Evolutionary conservation across 2,329 filamentous ascomycete species (phyloP).

Genomic region (Curvularia sp.): DNA sequence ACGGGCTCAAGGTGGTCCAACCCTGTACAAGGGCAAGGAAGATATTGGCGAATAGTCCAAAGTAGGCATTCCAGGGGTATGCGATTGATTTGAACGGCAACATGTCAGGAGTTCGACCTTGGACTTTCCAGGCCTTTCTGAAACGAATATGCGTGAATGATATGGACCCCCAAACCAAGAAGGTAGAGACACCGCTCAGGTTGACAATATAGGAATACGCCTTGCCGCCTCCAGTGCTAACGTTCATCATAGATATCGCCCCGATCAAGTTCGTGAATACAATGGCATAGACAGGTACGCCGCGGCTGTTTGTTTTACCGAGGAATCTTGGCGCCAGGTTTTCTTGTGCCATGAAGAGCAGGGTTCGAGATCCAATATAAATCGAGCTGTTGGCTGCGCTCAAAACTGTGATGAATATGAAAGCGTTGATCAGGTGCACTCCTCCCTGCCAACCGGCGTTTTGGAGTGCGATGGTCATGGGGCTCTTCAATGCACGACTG

Average conservation of each 20-base stretch:
- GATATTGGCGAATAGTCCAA: slow-evolving; percentile 57
- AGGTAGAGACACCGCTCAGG: slow-evolving; percentile 72
- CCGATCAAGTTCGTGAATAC: slow-evolving; percentile 75
- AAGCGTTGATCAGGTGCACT: slow-evolving; percentile 77
- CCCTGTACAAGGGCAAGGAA: slow-evolving; percentile 63
- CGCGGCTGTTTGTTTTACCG: slow-evolving; percentile 70
- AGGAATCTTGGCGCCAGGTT: slow-evolving; percentile 74
- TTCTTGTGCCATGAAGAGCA: slow-evolving; percentile 78
- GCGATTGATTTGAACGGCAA: slow-evolving; percentile 58
- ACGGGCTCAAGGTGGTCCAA: slow-evolving; percentile 62
- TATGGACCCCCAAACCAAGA: slow-evolving; percentile 75
- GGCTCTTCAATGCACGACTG: slow-evolving; percentile 70
- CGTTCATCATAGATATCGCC: slow-evolving; percentile 76
- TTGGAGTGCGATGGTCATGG: slow-evolving; percentile 60
- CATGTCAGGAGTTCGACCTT: slow-evolving; percentile 47
- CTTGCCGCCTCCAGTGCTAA: slow-evolving; percentile 69
- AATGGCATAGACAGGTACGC: slow-evolving; percentile 67
- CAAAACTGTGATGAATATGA: slow-evolving; percentile 69
- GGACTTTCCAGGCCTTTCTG: slow-evolving; percentile 64
- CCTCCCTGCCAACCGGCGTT: slow-evolving; percentile 76
- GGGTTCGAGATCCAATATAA: slow-evolving; percentile 77
- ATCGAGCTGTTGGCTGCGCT: slow-evolving; percentile 69
- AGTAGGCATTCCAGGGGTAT: slow-evolving; percentile 61
- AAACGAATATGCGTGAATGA: slow-evolving; percentile 76
- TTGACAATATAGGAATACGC: slow-evolving; percentile 76